These are phyloP conservation scores for Helicostylum pulchrum DNA, from an alignment of 192 early-diverging fungal species.

Conservation along the genomic window DNA sequence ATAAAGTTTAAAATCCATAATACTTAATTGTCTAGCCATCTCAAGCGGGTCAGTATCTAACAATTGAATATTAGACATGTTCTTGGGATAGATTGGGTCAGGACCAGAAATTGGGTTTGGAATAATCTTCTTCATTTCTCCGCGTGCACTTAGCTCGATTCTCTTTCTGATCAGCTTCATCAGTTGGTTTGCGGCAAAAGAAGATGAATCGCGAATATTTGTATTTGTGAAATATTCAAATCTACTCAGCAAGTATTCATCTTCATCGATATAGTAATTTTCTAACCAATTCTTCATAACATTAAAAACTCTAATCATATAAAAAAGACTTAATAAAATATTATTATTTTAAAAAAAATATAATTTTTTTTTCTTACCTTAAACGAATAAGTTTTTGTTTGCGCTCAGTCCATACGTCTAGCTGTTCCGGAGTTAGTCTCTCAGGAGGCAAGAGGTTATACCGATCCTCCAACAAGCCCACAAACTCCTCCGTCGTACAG, in stretches of 20 bases:
- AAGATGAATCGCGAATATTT: conserved; percentile 8
- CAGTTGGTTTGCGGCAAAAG: conserved; percentile 8
- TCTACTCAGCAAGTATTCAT: conserved; percentile 38
- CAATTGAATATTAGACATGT: conserved; percentile 71
- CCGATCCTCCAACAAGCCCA: conserved; percentile 69
- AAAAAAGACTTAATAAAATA: neutral
- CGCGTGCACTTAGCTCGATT: conserved; percentile 21
- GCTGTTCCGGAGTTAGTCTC: conserved; percentile 61
- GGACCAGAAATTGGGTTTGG: conserved; percentile 61
- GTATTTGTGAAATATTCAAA: conserved; percentile 19
- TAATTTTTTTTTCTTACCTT: conserved; percentile 36
- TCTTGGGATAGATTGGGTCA: conserved; percentile 74
- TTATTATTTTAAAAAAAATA: neutral
- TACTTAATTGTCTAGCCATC: conserved; percentile 90
- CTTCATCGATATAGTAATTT: conserved; percentile 71
- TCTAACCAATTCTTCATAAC: conserved; percentile 93
- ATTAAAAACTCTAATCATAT: conserved; percentile 67
- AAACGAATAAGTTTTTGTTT: conserved; percentile 84
- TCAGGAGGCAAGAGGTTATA: conserved; percentile 71
- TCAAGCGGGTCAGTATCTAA: conserved; percentile 90
- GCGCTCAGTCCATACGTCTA: conserved; percentile 75
- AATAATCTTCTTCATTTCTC: conserved; percentile 53
- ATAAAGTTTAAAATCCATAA: conserved; percentile 79
- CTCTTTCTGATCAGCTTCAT: conserved; percentile 8
- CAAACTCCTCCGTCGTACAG: conserved; percentile 72